Base-by-base conservation (phyloP, 345 rosid genomes). In the Eucalyptus grandis region DNA sequence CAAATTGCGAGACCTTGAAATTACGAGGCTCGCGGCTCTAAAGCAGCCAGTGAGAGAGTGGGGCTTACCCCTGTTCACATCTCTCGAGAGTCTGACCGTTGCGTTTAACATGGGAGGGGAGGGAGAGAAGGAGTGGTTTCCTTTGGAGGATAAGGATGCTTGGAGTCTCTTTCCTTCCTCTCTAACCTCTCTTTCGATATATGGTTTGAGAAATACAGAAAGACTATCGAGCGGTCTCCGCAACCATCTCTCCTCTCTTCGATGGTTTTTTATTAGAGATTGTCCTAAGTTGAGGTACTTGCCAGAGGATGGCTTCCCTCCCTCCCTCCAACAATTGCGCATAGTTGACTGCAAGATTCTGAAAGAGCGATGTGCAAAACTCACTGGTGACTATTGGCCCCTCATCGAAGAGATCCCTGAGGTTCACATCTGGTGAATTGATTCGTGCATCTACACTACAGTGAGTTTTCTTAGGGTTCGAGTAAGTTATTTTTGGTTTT, bases 21-120 rank as follows among this genome's bases (percentile, higher is more conserved):
- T 49, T 49, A n/a, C 0, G 0, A 6, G 50, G 50, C 5, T 49
- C 6, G 5, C 12, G 50, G 1, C 0, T 49, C 50, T 49, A 1
- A 49, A 49, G 50, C 50, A 49, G 14, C 50, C 50, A 12, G 14
- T 49, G 50, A 47, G 49, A 47, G 49, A 47, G 49, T 47, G 49
- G 49, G 49, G 49, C 13, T 0, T 47, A 11, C 49, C 1, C 13
- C 5, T 47, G 13, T 13, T 47, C 49, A 47, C 49, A 62, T 62
- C 69, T 31, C 69, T 62, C 17, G 0, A 12, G 16, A 0, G 0
- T 1, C 9, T 62, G 3, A 0, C 0, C 1, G 26, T 58, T 11
- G 65, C 26, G 1, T 27, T 30, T 6, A 9, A 30, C 30, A 56
- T 56, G 62, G 65, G n/a, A 58, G n/a, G 65, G 65, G 65, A 26